phyloP scores from a whole-genome alignment of 164 flowering plant species.

The Aristolochia contorta region DNA sequence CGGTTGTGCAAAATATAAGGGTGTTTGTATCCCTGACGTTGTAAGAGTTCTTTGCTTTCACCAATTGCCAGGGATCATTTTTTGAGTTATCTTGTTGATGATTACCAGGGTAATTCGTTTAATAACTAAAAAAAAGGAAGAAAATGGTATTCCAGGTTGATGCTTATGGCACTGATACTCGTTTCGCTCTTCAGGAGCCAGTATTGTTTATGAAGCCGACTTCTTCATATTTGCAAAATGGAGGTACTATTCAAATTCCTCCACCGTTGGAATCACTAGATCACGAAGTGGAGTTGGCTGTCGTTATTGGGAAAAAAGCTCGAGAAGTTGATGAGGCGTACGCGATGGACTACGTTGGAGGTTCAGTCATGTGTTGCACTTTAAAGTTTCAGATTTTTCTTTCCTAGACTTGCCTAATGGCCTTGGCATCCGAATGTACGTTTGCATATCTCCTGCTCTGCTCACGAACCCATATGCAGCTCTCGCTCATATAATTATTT shows the following conservation, averaged over 20 bases:
- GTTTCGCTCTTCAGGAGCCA: slow-evolving; percentile 51
- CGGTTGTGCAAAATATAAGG: no score
- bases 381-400: no score
- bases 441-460: no score
- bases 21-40: no score
- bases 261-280: slow-evolving; percentile 55
- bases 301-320: slow-evolving; percentile 70
- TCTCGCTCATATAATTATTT: no score
- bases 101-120: no score
- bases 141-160: background rate
- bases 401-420: no score
- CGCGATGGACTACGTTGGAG: slow-evolving; percentile 93
- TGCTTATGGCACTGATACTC: no score
- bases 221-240: slow-evolving; percentile 73
- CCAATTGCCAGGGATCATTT: background rate
- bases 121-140: no score
- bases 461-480: no score
- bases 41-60: background rate
- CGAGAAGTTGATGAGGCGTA: slow-evolving; percentile 70
- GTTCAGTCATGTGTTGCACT: slow-evolving; percentile 16
- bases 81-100: background rate
- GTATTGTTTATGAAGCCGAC: slow-evolving; percentile 94
- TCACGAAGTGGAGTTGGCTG: slow-evolving; percentile 91
- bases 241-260: slow-evolving; percentile 85
- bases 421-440: no score